Percentiles rank a stretch among this genome's conserved stretches.
phyloP scores from a whole-genome alignment of 23 red algal species.

The Cyanidioschyzon merolae region DNA sequence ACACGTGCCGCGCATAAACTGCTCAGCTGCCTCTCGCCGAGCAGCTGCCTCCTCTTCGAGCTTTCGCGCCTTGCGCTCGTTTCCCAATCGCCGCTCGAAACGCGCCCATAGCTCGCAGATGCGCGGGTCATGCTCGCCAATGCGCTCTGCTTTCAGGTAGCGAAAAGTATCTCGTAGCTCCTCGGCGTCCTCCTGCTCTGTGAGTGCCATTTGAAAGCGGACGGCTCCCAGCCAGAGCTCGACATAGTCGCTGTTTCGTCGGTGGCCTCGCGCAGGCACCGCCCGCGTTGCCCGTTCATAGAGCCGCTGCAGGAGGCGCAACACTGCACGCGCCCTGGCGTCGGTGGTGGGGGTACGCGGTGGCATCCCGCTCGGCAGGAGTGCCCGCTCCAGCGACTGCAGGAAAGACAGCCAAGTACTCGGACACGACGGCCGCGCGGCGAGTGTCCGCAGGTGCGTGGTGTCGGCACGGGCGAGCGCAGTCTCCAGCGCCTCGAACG shows the following conservation, averaged over 20 bases:
- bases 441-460: neutral
- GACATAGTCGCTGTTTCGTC: slow-evolving; percentile 38
- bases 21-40: neutral
- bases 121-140: slow-evolving; percentile 40
- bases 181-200: slow-evolving; percentile 27
- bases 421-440: neutral
- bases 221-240: slow-evolving; percentile 72
- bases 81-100: slow-evolving; percentile 35
- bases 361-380: neutral
- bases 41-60: slow-evolving; percentile 45
- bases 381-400: neutral
- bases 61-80: slow-evolving; percentile 50
- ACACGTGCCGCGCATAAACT: neutral
- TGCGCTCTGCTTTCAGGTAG: slow-evolving; percentile 58
- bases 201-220: slow-evolving; percentile 15
- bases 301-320: slow-evolving; percentile 29
- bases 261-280: slow-evolving; percentile 38
- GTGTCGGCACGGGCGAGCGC: neutral
- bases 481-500: neutral
- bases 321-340: neutral
- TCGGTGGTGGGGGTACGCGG: neutral
- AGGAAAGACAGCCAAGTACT: neutral
- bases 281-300: slow-evolving; percentile 63
- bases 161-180: slow-evolving; percentile 62
- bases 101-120: slow-evolving; percentile 67